Evolutionary conservation across 345 rosid genomes (phyloP), one percentile per base, ranked within the genome.

Genomic region (Lumnitzera racemosa): DNA sequence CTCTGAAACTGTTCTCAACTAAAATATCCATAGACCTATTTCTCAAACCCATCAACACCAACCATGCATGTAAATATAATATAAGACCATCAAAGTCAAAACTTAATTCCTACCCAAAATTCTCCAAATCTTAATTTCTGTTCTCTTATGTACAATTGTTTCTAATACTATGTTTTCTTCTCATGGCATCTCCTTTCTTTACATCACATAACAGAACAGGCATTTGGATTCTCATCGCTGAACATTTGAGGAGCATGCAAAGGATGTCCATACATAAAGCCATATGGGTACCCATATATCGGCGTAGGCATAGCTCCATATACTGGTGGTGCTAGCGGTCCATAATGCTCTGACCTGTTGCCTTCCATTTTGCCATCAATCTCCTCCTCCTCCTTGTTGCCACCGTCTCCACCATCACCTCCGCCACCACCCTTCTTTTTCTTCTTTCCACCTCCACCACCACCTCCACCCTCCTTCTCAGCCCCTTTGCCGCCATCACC

Each of bases 221-320:
- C 70, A 36, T 77, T 67, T 0, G 77, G 75, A 63, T 77, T 77
- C 66, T 68, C 72, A 41, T 68, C 72, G 12, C 67, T 68, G 55
- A 68, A 68, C 49, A 68, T 58, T 58, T 62, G 72, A 20, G 63
- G 72, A 1, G 67, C 47, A 6, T 62, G 72, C 56, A 63, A 15
- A 24, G 15, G 24, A 15, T 46, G 15, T 1, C 46, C 61, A 16
- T 61, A 61, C 51, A 51, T 15, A 12, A n/a, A 57, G 25, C 53
- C 53, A 54, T 62, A 24, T 52, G 54, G 48, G 46, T 43, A 12
- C 13, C 24, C 25, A 13, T 49, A 50, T 0, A 3, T 12, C 3
- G 61, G 51, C 47, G 43, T 50, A 29, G 11, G 46, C 20, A 24
- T 53, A 23, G 11, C 7, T 3, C 29, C 56, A 8, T 31, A 56